A percentile compares a stretch with the other conserved stretches of the same genome.
Evolutionary conservation across 2,329 filamentous ascomycete genomes (phyloP).

Genomic region (Pseudogymnoascus sp.): DNA sequence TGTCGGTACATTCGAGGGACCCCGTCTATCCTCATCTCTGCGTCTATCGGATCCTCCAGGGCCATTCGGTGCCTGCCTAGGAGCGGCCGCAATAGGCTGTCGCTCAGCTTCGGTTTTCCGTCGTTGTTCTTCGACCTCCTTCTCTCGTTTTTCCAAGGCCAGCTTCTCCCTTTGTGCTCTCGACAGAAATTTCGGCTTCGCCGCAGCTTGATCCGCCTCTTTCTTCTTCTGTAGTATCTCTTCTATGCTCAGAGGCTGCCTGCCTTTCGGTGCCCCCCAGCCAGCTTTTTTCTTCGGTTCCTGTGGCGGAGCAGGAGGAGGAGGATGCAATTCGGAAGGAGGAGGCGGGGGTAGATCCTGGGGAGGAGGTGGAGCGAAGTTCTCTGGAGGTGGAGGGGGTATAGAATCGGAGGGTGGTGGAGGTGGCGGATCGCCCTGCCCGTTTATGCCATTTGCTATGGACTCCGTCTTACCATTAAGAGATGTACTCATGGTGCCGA

Average conservation of each 20-base stretch:
- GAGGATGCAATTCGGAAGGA: slow-evolving; percentile 32
- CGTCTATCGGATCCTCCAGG: slow-evolving; percentile 20
- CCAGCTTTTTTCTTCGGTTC: slow-evolving; percentile 44
- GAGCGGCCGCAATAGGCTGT: slow-evolving; percentile 11
- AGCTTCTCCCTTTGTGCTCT: slow-evolving; percentile 76
- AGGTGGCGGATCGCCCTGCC: slow-evolving; percentile 20
- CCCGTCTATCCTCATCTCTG: slow-evolving; percentile 22
- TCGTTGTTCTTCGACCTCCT: slow-evolving; percentile 61
- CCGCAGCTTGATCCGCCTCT: slow-evolving; percentile 72
- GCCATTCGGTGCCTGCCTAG: slow-evolving; percentile 18
- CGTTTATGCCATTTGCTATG: slow-evolving; percentile 21
- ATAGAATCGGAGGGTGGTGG: slow-evolving; percentile 24
- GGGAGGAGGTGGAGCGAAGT: slow-evolving; percentile 35
- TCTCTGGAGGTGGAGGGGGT: slow-evolving; percentile 33
- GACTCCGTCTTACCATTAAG: neutral
- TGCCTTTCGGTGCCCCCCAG: slow-evolving; percentile 36
- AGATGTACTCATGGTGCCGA: neutral
- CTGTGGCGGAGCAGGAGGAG: slow-evolving; percentile 37
- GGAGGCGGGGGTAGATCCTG: slow-evolving; percentile 32
- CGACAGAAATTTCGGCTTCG: slow-evolving; percentile 82
- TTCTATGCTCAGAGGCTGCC: slow-evolving; percentile 68
- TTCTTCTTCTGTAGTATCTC: slow-evolving; percentile 80
- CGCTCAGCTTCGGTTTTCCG: slow-evolving; percentile 34
- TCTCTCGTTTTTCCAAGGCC: slow-evolving; percentile 68
- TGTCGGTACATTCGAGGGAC: slow-evolving; percentile 48